Percentiles rank a stretch among this genome's conserved stretches.
Evolutionary conservation across 2,329 filamentous ascomycete species (phyloP).

Genomic region (Chlorencoelia australis): DNA sequence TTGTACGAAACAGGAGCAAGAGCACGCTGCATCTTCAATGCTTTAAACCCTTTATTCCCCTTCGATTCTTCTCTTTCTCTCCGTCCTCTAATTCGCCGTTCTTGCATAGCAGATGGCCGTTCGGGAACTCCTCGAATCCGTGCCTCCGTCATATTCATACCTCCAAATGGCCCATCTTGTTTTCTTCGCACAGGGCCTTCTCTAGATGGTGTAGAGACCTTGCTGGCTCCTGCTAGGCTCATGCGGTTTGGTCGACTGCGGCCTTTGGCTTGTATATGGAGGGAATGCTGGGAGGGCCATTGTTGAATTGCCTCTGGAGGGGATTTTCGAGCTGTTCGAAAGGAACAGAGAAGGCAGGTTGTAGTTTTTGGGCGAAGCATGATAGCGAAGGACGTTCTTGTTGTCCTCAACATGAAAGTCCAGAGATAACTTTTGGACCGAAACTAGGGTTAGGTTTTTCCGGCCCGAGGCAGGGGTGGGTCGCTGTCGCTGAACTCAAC

Average conservation of each 20-base stretch:
- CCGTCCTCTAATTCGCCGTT: slow-evolving; percentile 8
- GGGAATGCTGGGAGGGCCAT: slow-evolving; percentile 17
- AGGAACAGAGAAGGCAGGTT: slow-evolving; percentile 39
- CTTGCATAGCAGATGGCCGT: slow-evolving; percentile 21
- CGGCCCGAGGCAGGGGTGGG: no score
- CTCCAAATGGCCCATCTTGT: slow-evolving; percentile 44
- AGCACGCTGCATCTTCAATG: slow-evolving; percentile 86
- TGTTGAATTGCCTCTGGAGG: slow-evolving; percentile 6
- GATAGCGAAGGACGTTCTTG: not conserved
- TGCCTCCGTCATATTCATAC: slow-evolving; percentile 45
- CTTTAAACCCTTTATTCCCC: slow-evolving; percentile 46
- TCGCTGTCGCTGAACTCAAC: no score
- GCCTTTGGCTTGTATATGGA: slow-evolving; percentile 10
- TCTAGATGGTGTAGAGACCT: slow-evolving; percentile 10
- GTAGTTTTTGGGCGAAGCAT: slow-evolving; percentile 22
- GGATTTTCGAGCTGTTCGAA: slow-evolving; percentile 46
- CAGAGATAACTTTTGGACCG: no score
- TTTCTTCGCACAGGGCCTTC: slow-evolving; percentile 29
- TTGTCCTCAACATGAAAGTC: no score
- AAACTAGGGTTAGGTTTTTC: no score
- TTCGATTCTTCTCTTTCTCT: slow-evolving; percentile 25
- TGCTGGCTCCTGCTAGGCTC: slow-evolving; percentile 18
- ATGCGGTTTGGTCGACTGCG: slow-evolving; percentile 19
- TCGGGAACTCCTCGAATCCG: slow-evolving; percentile 33
- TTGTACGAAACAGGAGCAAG: slow-evolving; percentile 70